Percentiles rank a stretch among this genome's conserved stretches.
phyloP scores from a whole-genome alignment of 352 stramenopile genomes.

The Pythium aristosporum region DNA sequence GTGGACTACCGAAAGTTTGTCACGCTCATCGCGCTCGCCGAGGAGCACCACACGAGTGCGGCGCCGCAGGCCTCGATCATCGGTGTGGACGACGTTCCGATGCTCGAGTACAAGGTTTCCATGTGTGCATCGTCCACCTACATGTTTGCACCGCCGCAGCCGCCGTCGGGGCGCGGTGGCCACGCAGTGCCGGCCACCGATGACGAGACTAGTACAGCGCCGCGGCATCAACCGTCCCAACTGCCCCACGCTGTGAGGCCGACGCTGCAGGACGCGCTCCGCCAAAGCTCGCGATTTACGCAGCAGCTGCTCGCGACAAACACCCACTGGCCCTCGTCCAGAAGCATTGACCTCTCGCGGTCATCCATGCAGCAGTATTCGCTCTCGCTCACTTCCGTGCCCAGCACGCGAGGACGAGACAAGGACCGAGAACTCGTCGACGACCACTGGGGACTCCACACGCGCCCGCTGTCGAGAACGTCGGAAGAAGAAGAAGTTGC shows the following conservation, averaged over 20 bases:
- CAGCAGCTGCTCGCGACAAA: slow-evolving; percentile 7
- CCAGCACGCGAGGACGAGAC: not conserved
- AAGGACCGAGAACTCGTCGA: not conserved
- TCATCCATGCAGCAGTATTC: not conserved
- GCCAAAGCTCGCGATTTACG: slow-evolving; percentile 1
- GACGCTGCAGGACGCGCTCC: slow-evolving; percentile 12
- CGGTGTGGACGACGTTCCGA: slow-evolving; percentile 7
- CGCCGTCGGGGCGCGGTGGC: not conserved
- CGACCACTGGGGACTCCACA: not conserved
- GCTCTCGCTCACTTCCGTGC: not conserved
- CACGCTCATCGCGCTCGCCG: slow-evolving; percentile 22
- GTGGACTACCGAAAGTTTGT: slow-evolving; percentile 32
- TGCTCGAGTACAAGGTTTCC: slow-evolving; percentile 19
- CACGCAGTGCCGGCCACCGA: not conserved
- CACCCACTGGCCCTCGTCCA: not conserved
- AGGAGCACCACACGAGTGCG: slow-evolving; percentile 5
- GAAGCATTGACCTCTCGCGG: not conserved
- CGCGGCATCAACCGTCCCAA: not conserved
- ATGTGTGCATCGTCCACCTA: slow-evolving; percentile 9
- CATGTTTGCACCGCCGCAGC: not conserved
- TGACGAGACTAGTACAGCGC: not conserved
- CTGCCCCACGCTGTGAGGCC: slow-evolving; percentile 10
- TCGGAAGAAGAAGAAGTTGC: slow-evolving; percentile 4
- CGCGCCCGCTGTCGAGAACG: not conserved
- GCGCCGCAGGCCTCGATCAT: slow-evolving; percentile 12